phyloP scores from a whole-genome alignment of 1,284 basidiomycete genomes.

The Malassezia dermatis region DNA sequence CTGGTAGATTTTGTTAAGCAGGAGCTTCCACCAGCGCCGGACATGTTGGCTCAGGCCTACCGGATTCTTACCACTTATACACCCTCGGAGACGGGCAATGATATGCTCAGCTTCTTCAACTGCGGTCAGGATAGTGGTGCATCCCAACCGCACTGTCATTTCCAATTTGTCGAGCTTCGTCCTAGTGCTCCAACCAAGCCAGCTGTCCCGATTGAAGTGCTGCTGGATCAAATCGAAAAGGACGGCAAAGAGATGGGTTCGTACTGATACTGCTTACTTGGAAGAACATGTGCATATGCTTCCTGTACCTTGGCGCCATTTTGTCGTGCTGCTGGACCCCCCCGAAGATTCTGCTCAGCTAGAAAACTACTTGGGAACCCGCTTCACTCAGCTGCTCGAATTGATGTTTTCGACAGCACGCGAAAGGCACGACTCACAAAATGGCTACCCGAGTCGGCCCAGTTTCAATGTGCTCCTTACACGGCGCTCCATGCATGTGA shows the following conservation, averaged over 20 bases:
- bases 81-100: conserved; percentile 3
- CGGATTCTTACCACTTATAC: conserved; percentile 23
- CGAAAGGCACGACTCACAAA: neutral
- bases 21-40: conserved; percentile 35
- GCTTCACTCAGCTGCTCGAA: conserved; percentile 35
- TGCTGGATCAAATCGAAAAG: conserved; percentile 31
- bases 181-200: conserved; percentile 14
- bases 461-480: conserved; percentile 43
- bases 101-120: conserved; percentile 42
- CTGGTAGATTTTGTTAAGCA: conserved; percentile 29
- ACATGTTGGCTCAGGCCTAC: conserved; percentile 31
- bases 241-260: conserved; percentile 36
- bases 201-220: conserved; percentile 32
- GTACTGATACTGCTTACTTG: neutral
- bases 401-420: conserved; percentile 25
- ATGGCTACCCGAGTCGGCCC: conserved; percentile 12
- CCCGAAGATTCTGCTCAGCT: conserved; percentile 10
- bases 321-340: conserved; percentile 31
- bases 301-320: conserved; percentile 43
- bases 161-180: conserved; percentile 37
- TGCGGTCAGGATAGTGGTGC: conserved; percentile 39
- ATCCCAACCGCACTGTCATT: conserved; percentile 37
- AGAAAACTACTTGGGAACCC: conserved; percentile 29
- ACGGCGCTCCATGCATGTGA: conserved; percentile 36
- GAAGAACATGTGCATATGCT: conserved; percentile 30